These are phyloP conservation scores for Peronospora farinosa DNA, from an alignment of 352 stramenopile genomes.

Conservation along the genomic window DNA sequence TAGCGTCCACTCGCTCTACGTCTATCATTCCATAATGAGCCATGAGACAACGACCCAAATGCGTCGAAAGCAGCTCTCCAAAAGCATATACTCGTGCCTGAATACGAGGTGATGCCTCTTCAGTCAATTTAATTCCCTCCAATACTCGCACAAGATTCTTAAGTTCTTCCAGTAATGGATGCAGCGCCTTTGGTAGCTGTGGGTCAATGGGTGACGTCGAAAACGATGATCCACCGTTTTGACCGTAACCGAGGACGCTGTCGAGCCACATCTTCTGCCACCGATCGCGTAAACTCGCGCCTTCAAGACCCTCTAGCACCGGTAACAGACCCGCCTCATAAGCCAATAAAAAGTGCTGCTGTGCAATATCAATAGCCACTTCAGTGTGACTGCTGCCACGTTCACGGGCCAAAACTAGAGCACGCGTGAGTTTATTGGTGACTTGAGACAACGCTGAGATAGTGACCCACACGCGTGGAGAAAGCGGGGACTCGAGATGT, in stretches of 20 bases:
- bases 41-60: conserved; percentile 77
- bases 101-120: conserved; percentile 82
- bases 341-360: conserved; percentile 70
- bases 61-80: conserved; percentile 80
- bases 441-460: conserved; percentile 84
- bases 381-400: conserved; percentile 35
- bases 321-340: conserved; percentile 62
- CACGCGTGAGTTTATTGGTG: conserved; percentile 78
- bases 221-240: conserved; percentile 40
- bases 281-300: conserved; percentile 40
- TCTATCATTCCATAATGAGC: conserved; percentile 42
- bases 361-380: conserved; percentile 41
- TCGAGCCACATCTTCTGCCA: conserved; percentile 61
- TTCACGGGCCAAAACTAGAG: conserved; percentile 41
- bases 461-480: conserved; percentile 75
- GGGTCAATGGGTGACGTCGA: conserved; percentile 37
- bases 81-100: conserved; percentile 79
- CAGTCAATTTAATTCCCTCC: conserved; percentile 80
- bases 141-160: conserved; percentile 79
- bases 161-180: conserved; percentile 70
- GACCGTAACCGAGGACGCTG: conserved; percentile 38
- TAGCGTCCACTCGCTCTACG: conserved; percentile 70
- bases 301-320: conserved; percentile 31
- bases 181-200: conserved; percentile 37
- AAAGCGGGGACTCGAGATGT: conserved; percentile 36